phyloP scores from a whole-genome alignment of 1,139 yeast genomes.

The Ogataea hybrid region DNA sequence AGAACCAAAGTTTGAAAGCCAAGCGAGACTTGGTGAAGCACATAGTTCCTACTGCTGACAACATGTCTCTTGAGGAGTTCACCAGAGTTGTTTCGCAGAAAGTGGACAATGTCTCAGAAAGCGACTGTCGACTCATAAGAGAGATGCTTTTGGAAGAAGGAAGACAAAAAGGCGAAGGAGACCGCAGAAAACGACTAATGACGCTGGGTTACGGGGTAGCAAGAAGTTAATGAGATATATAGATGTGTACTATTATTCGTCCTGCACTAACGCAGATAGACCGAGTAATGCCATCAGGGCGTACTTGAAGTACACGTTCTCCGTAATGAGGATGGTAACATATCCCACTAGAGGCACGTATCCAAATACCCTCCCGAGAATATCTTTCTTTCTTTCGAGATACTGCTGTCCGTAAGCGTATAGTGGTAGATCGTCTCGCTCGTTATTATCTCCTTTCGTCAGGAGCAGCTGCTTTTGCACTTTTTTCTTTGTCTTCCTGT shows the following conservation, averaged over 20 bases:
- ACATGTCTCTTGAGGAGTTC: conserved; percentile 14
- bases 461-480: conserved; percentile 41
- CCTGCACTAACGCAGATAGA: conserved; percentile 51
- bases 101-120: background rate
- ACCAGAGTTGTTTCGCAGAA: conserved; percentile 13
- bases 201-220: conserved; percentile 25
- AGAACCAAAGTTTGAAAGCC: conserved; percentile 52
- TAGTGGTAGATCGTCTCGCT: conserved; percentile 83
- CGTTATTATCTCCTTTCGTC: conserved; percentile 96
- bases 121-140: conserved; percentile 32
- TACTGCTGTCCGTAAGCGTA: conserved; percentile 78
- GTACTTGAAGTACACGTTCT: conserved; percentile 73
- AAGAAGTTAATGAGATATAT: conserved; percentile 1
- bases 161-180: conserved; percentile 7
- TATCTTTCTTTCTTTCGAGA: conserved; percentile 70
- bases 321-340: conserved; percentile 88
- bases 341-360: conserved; percentile 93
- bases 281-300: conserved; percentile 69
- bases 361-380: conserved; percentile 88
- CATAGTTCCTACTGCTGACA: conserved; percentile 38
- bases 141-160: conserved; percentile 30
- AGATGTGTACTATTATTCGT: conserved; percentile 32
- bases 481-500: conserved; percentile 14
- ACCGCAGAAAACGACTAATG: conserved; percentile 20
- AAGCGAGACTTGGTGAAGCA: conserved; percentile 61